A percentile compares a stretch with the other conserved stretches of the same genome.
Conservation (phyloP, 2,329 filamentous ascomycete species). For the Ceratocystis diversiconidia region DNA sequence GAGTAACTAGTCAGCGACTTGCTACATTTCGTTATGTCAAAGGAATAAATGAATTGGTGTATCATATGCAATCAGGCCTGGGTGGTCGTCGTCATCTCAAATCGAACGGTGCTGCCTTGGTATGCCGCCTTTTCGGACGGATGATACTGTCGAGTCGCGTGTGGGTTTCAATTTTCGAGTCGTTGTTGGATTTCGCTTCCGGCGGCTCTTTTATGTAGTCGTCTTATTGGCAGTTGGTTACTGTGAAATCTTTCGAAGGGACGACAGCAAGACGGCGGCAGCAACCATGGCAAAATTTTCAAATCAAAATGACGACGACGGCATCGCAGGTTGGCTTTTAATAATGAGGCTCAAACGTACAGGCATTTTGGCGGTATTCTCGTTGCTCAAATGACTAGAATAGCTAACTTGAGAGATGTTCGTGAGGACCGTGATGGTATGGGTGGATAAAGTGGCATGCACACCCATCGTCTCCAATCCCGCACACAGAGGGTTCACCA, state of each 20-base stretch:
- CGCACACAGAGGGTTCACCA: conserved; percentile 16
- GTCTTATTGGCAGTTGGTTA: background rate
- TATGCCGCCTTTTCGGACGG: background rate
- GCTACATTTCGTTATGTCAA: conserved; percentile 8
- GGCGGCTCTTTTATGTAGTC: background rate
- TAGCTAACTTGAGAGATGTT: conserved; percentile 18
- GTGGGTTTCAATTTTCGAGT: background rate
- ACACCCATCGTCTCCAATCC: conserved; percentile 7
- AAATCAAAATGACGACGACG: conserved; percentile 11
- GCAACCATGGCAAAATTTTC: conserved; percentile 11
- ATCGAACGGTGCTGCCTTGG: background rate
- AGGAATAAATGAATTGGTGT: background rate
- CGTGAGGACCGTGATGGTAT: conserved; percentile 16
- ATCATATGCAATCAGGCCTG: background rate
- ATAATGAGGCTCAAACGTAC: conserved; percentile 16
- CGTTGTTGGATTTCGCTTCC: background rate
- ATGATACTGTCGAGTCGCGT: background rate
- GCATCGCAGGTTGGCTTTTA: conserved; percentile 9
- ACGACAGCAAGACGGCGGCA: background rate
- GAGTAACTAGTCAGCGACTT: conserved; percentile 18
- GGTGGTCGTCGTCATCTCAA: background rate
- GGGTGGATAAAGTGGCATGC: conserved; percentile 17
- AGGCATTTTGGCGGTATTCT: conserved; percentile 19
- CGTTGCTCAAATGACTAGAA: conserved; percentile 19
- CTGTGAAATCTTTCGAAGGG: background rate